A percentile compares a stretch with the other conserved stretches of the same genome.
phyloP scores from a whole-genome alignment of 2,329 filamentous ascomycete species.

The Penicillium sp. region DNA sequence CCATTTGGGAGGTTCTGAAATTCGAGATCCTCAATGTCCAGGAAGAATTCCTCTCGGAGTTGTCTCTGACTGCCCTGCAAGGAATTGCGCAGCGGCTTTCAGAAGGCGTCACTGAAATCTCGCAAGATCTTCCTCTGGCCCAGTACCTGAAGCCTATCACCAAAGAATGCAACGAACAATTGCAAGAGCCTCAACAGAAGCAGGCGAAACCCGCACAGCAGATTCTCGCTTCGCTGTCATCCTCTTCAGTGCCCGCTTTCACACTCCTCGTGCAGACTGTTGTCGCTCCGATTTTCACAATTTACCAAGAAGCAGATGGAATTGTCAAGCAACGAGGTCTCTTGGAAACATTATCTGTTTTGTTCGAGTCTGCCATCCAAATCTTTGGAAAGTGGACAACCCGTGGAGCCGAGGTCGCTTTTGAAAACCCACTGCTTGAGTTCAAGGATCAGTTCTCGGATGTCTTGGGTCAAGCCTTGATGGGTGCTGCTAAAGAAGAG shows the following conservation, averaged over 20 bases:
- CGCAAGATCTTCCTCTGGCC: constrained; percentile 46
- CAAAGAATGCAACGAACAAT: constrained; percentile 66
- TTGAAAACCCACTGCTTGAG: constrained; percentile 45
- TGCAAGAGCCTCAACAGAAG: constrained; percentile 67
- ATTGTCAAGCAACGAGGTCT: constrained; percentile 63
- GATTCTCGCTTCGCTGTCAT: constrained; percentile 57
- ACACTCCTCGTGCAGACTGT: constrained; percentile 56
- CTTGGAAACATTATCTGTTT: constrained; percentile 58
- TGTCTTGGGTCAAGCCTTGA: constrained; percentile 56
- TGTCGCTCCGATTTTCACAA: constrained; percentile 56
- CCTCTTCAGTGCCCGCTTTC: constrained; percentile 55
- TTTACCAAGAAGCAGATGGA: constrained; percentile 61
- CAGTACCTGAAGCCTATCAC: constrained; percentile 61
- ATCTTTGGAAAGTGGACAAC: constrained; percentile 58
- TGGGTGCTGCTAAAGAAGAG: constrained; percentile 53
- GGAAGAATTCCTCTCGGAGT: constrained; percentile 63
- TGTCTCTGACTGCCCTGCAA: constrained; percentile 56
- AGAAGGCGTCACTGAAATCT: constrained; percentile 35
- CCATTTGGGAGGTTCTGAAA: constrained; percentile 66
- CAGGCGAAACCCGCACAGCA: constrained; percentile 64
- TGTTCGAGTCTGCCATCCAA: constrained; percentile 58
- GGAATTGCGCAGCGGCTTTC: constrained; percentile 58
- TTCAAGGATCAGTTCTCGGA: constrained; percentile 54
- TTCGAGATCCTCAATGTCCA: constrained; percentile 67
- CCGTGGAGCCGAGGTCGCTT: constrained; percentile 35